phyloP scores from a whole-genome alignment of 2,329 filamentous ascomycete genomes.

The Juglanconis juglandina region DNA sequence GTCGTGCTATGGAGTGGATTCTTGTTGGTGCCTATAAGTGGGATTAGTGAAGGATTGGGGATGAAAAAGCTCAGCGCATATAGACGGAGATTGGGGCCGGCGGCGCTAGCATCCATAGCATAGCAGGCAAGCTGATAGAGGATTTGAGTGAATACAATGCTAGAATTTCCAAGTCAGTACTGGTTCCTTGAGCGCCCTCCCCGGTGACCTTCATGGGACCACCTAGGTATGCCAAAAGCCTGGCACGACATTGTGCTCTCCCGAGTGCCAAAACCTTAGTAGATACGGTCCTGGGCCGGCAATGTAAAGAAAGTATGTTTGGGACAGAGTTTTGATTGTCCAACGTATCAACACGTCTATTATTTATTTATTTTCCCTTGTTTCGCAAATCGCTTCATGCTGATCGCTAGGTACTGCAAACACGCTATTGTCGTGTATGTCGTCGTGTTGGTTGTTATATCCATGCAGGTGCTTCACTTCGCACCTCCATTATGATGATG shows the following conservation, averaged over 20 bases:
- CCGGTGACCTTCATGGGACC: neutral
- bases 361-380: neutral
- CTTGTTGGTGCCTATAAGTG: too few species aligned
- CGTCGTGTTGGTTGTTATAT: neutral
- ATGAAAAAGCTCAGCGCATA: neutral
- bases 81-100: neutral
- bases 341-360: constrained; percentile 2
- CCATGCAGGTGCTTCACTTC: neutral
- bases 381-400: neutral
- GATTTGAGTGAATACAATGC: constrained; percentile 1
- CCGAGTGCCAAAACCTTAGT: too few species aligned
- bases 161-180: neutral
- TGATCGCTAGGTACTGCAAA: neutral
- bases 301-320: neutral
- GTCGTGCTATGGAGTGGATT: neutral
- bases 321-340: neutral
- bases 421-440: neutral
- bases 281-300: neutral
- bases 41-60: too few species aligned
- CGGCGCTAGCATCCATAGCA: constrained; percentile 6
- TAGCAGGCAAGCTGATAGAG: constrained; percentile 13
- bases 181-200: neutral
- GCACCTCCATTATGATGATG: too few species aligned
- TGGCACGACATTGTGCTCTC: too few species aligned
- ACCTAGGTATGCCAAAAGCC: too few species aligned